Percentiles rank a stretch among this genome's conserved stretches.
Conservation (phyloP, 2,329 filamentous ascomycete genomes). For the Chrysoporthe austroafricana region DNA sequence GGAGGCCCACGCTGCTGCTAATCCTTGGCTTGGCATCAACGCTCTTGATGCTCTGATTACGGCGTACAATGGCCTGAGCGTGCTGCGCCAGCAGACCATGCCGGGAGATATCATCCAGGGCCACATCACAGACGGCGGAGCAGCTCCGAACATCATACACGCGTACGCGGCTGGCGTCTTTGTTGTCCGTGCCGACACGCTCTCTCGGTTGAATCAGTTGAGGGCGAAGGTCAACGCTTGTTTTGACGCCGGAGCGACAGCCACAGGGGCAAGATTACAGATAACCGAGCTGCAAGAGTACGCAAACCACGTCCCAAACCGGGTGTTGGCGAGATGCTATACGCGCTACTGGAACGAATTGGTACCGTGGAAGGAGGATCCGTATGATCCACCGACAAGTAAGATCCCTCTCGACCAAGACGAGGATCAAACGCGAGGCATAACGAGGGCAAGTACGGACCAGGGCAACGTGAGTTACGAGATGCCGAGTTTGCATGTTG, state of each 20-base stretch:
- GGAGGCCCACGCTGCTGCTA: constrained; percentile 59
- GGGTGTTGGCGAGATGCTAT: constrained; percentile 50
- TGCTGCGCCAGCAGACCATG: constrained; percentile 59
- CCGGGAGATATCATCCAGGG: constrained; percentile 55
- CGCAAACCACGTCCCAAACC: constrained; percentile 59
- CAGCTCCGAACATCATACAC: constrained; percentile 61
- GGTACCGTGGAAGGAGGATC: constrained; percentile 36
- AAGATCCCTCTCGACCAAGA: constrained; percentile 38
- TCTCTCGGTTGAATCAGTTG: constrained; percentile 45
- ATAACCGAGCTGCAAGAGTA: constrained; percentile 49
- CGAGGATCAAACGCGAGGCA: constrained; percentile 45
- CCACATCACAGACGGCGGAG: constrained; percentile 57
- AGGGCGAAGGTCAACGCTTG: constrained; percentile 47
- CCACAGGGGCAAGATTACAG: constrained; percentile 52
- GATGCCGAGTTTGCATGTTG: constrained; percentile 57
- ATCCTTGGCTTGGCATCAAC: constrained; percentile 64
- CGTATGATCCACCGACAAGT: constrained; percentile 20
- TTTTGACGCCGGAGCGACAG: constrained; percentile 44
- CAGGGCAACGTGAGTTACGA: constrained; percentile 63
- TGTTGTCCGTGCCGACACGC: constrained; percentile 48
- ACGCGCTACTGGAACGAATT: constrained; percentile 49
- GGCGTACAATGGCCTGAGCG: constrained; percentile 51
- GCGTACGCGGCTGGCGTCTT: constrained; percentile 50
- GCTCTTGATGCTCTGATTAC: constrained; percentile 60
- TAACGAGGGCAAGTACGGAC: constrained; percentile 60